Percentiles rank a stretch among this genome's conserved stretches.
Evolutionary conservation across 1,284 basidiomycete genomes (phyloP).

Genomic region (Exsudoporus floridanus): DNA sequence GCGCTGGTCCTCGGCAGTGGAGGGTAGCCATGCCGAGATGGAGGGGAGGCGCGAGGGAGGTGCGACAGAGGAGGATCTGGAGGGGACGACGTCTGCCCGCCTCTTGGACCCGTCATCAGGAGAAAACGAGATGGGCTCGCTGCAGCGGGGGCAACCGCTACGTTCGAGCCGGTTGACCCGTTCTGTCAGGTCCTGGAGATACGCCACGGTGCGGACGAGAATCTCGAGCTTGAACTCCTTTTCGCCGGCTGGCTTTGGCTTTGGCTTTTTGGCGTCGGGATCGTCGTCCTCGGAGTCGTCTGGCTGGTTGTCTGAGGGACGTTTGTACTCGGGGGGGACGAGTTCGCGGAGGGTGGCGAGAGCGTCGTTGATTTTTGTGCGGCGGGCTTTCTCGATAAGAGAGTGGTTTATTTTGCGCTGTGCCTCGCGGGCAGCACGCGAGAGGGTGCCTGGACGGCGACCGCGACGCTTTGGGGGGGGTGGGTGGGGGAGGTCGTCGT

Average conservation of each 20-base stretch:
- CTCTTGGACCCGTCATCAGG: background rate
- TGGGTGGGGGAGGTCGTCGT: constrained; percentile 22
- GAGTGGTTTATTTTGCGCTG: constrained; percentile 81
- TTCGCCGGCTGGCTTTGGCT: constrained; percentile 51
- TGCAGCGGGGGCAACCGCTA: constrained; percentile 39
- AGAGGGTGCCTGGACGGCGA: constrained; percentile 65
- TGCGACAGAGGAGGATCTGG: constrained; percentile 6
- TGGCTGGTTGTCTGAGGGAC: constrained; percentile 20
- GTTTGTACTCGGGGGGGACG: constrained; percentile 55
- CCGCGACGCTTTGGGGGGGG: constrained; percentile 52
- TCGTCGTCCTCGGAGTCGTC: constrained; percentile 34
- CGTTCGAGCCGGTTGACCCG: constrained; percentile 47
- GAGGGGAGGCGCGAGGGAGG: constrained; percentile 43
- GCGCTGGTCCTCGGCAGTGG: constrained; percentile 37
- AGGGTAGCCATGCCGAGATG: constrained; percentile 48
- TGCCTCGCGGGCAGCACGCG: constrained; percentile 70
- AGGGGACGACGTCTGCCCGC: background rate
- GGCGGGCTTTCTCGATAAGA: constrained; percentile 77
- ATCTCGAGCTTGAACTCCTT: constrained; percentile 83
- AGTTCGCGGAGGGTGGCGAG: constrained; percentile 63
- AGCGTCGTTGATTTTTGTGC: constrained; percentile 83
- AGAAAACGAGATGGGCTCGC: constrained; percentile 18
- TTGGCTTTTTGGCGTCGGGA: constrained; percentile 30
- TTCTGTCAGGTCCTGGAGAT: constrained; percentile 62
- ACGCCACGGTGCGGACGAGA: constrained; percentile 68